Base-by-base conservation (phyloP, 2,329 filamentous ascomycete genomes). In the Aureobasidium zeae region DNA sequence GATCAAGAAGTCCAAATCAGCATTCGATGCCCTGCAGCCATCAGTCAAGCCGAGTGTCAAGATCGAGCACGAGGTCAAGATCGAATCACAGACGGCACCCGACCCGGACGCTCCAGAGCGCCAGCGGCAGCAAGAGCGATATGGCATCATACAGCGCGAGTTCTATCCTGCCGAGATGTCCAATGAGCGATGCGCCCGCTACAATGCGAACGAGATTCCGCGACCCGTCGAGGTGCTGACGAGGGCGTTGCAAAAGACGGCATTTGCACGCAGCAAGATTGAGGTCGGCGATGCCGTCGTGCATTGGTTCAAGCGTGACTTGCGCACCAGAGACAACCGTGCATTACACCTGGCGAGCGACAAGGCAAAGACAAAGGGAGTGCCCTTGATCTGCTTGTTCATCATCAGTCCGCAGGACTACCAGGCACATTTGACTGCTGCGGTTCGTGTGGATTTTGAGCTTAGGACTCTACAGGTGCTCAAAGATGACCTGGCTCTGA, bases 251-350 rank as follows among this genome's bases (percentile, higher is more conserved):
- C 58, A 69, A 17, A 73, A 79, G 2, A 91, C 86, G 0, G 63
- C 69, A 2, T 53, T 63, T 0, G 59, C 63, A 25, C 72, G 83
- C 7, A 65, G 69, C 20, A 61, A 65, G 1, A 70, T 83, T 10
- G 49, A 64, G 1, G 65, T 71, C 0, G 74, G 74, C 21, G 66
- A 75, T 19, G 76, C 79, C 0, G 81, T 94, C 0, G 75, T 94
- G 0, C 85, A 94, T 63, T 94, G 87, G 87, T 94, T 89, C 68
- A 93, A 91, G 63, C 78, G 76, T 55, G 88, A 94, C 59, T 63
- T 94, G 38, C 74, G 87, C 2, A 70, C 74, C 2, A 61, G 65
- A 0, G 88, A 95, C 59, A 94, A 94, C 58, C 81, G 74, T 7
- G 76, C 76, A 0, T 62, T 94, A 17, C 71, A 74, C 24, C 62